phyloP scores from a whole-genome alignment of 768 basidiomycete genomes.

The Collybia mongolica region DNA sequence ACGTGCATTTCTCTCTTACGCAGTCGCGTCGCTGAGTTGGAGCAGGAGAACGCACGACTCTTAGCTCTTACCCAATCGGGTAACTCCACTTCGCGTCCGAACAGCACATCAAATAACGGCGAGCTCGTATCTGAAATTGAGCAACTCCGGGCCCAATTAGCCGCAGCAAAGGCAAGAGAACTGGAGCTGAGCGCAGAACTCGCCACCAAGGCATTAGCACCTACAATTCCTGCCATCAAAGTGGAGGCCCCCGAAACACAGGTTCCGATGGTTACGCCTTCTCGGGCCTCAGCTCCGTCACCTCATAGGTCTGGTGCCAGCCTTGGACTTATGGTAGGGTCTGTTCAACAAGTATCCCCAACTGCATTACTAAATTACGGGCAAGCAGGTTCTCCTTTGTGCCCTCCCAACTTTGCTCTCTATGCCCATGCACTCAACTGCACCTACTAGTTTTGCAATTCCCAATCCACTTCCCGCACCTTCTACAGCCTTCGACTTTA shows the following conservation, averaged over 20 bases:
- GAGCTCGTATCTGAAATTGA: constrained; percentile 61
- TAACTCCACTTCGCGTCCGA: constrained; percentile 24
- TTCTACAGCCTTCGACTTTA: constrained; percentile 46
- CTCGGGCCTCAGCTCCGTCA: constrained; percentile 36
- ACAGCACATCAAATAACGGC: constrained; percentile 23
- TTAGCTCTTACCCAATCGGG: constrained; percentile 51
- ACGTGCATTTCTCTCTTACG: constrained; percentile 19
- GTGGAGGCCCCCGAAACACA: constrained; percentile 56
- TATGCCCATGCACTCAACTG: constrained; percentile 54
- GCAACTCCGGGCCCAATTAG: constrained; percentile 62
- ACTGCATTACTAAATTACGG: constrained; percentile 12
- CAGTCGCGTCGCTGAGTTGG: constrained; percentile 82
- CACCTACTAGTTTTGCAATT: constrained; percentile 57
- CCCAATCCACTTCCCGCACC: constrained; percentile 46
- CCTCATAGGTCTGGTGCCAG: constrained; percentile 62
- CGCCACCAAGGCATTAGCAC: constrained; percentile 31
- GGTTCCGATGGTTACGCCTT: constrained; percentile 42
- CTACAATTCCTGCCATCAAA: constrained; percentile 43
- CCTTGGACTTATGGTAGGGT: constrained; percentile 68
- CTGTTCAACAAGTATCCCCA: constrained; percentile 7
- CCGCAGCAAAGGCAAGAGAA: constrained; percentile 65
- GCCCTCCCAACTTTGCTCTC: constrained; percentile 75
- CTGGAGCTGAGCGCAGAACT: constrained; percentile 64
- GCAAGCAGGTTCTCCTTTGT: constrained; percentile 69
- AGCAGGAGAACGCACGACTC: constrained; percentile 80